Percentiles rank a stretch among this genome's conserved stretches.
These are phyloP conservation scores for Talaromyces trachyspermus DNA, from an alignment of 495 filamentous ascomycete species.

Conservation along the genomic window DNA sequence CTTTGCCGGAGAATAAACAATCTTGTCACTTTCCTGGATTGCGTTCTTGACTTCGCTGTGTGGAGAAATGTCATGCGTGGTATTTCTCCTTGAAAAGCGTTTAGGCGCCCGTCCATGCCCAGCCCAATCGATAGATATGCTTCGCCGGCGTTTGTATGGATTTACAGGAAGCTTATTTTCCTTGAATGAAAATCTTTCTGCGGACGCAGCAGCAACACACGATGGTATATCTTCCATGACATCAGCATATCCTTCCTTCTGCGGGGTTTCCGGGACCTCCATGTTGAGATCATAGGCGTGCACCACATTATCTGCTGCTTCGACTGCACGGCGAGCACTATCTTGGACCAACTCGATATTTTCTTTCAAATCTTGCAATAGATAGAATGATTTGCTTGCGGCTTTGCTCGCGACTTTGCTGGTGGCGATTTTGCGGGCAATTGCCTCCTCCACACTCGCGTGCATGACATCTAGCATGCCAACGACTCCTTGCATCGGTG, in stretches of 20 bases:
- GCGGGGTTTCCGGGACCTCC: conserved; percentile 61
- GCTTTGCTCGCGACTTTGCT: conserved; percentile 47
- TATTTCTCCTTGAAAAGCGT: conserved; percentile 29
- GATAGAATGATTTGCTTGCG: conserved; percentile 38
- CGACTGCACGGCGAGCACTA: conserved; percentile 68
- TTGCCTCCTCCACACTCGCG: conserved; percentile 65
- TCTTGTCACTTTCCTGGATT: conserved; percentile 42
- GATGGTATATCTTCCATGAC: conserved; percentile 20
- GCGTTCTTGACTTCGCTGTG: conserved; percentile 44
- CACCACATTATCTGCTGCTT: conserved; percentile 79
- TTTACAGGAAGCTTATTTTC: conserved; percentile 37
- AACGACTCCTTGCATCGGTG: conserved; percentile 80
- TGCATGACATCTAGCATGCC: conserved; percentile 86
- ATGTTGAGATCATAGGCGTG: conserved; percentile 85
- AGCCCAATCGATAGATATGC: conserved; percentile 31
- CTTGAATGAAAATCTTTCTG: conserved; percentile 36
- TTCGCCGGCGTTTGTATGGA: conserved; percentile 43
- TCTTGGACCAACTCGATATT: conserved; percentile 79
- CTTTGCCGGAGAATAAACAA: conserved; percentile 33
- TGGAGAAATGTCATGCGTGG: conserved; percentile 36
- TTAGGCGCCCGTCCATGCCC: conserved; percentile 24
- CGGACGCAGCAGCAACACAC: conserved; percentile 20
- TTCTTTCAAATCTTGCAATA: conserved; percentile 59
- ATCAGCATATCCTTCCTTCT: conserved; percentile 31
- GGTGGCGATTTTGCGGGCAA: conserved; percentile 45